A percentile compares a stretch with the other conserved stretches of the same genome.
Conservation (phyloP, 805 yeast genomes). For the Metschnikowia peoriensis region DNA sequence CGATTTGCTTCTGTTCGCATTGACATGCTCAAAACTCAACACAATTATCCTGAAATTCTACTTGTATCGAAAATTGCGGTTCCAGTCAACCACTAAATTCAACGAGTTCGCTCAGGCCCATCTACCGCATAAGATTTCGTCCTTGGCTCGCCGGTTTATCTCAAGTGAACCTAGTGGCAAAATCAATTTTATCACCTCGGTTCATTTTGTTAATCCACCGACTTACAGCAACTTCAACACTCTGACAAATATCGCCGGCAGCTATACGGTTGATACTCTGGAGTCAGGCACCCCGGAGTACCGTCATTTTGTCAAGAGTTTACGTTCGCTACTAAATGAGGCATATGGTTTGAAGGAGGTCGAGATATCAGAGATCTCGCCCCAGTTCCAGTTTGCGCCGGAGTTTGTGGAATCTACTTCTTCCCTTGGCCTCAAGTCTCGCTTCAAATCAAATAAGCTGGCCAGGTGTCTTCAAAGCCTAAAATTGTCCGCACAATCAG, state of each 20-base stretch:
- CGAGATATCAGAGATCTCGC: conserved; percentile 45
- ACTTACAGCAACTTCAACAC: conserved; percentile 20
- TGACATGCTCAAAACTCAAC: conserved; percentile 37
- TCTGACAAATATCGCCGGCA: conserved; percentile 35
- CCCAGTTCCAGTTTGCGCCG: conserved; percentile 43
- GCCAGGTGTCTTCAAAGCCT: conserved; percentile 30
- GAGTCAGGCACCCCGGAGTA: conserved; percentile 20
- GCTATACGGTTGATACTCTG: conserved; percentile 30
- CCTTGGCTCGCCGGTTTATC: conserved; percentile 22
- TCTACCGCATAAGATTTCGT: conserved; percentile 22
- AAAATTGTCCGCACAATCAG: conserved; percentile 42
- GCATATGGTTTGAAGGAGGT: conserved; percentile 47
- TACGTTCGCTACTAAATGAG: conserved; percentile 38
- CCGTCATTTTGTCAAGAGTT: conserved; percentile 23
- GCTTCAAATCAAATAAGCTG: conserved; percentile 18
- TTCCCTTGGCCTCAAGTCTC: conserved; percentile 10
- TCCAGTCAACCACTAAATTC: conserved; percentile 28
- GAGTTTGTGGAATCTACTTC: conserved; percentile 12
- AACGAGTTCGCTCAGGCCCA: conserved; percentile 36
- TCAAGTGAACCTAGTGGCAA: conserved; percentile 28
- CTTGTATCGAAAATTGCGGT: conserved; percentile 33
- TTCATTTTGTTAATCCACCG: conserved; percentile 37
- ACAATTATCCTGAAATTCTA: conserved; percentile 34
- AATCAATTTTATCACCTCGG: conserved; percentile 28
- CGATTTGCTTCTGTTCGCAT: conserved; percentile 21